Evolutionary conservation across 1,139 yeast genomes (phyloP), one percentile per base, ranked within the genome.

Genomic region (Suhomyces guaymorum): DNA sequence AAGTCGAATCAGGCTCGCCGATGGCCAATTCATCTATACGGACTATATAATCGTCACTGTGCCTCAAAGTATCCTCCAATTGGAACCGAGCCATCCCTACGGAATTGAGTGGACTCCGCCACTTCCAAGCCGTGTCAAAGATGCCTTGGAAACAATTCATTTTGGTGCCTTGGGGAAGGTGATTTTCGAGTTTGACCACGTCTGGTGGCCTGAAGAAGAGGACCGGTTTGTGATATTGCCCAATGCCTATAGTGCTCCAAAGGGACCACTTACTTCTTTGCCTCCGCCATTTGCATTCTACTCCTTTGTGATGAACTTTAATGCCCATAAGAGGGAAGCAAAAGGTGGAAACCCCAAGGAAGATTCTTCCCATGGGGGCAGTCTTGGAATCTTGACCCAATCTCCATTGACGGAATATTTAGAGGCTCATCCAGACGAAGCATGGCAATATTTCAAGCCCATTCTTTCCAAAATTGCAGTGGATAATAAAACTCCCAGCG

Each of bases 141-240:
- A 61, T 0, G 69, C 87, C 0, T 55, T 85, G 7, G 44, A 60
- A 1, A 63, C 61, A 4, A 68, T 82, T 41, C 82, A 80, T 46
- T 81, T 78, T 55, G 90, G 88, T 0, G 76, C 85, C 1, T 60
- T 88, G 33, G 96, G 96, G 0, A 88, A 88, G 57, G 81, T 85
- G 5, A 64, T 84, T 0, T 71, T 88, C 45, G 94, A 84, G 53
- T 88, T 87, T 52, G 80, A 76, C 9, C 42, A 57, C 2, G 63
- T 74, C 1, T 84, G 85, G 70, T 87, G 96, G 96, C 73, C 78
- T 35, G 51, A 49, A 3, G 55, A 61, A 15, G 59, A 60, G 20
- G 89, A 82, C 51, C 57, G 84, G 30, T 71, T 78, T 44, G 59
- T 70, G 22, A 66, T 79, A 1, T 42, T 79, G 4, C 68, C 78